Evolutionary conservation across 305 asterid genomes (phyloP), one percentile per base, ranked within the genome.

Genomic region (Galium porrigens): DNA sequence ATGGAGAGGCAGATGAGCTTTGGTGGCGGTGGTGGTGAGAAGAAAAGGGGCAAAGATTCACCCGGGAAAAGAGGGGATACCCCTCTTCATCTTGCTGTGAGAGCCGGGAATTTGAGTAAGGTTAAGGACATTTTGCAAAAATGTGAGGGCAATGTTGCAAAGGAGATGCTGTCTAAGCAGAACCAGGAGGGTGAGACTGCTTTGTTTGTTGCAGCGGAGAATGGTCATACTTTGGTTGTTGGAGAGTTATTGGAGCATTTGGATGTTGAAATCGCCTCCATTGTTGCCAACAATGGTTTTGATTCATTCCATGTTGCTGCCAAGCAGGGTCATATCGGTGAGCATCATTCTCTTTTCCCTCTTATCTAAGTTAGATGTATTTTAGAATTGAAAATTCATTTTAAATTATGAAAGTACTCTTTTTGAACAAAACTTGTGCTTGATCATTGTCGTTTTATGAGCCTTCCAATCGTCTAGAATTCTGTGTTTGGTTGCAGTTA

Each of bases 171-270:
- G 37, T 81, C 87, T 12, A 85, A 83, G 73, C 84, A 89, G 82
- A 92, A 92, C 72, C 95, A 83, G 69, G 99, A 89, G 73, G 99
- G 99, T 12, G 99, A 92, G 76, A 92, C 95, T 58, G 83, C 94
- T 53, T 64, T 92, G 15, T 92, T 84, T 69, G 89, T 84, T 20
- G 94, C 99, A 18, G 95, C 99, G 0, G 99, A 92, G 61, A 84
- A 77, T 65, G 99, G 96, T 62, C 86, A 89, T 67, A 79, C 76
- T 4, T 67, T 73, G 60, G 80, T 89, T 61, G 96, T 92, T 36
- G 90, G 72, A 41, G 99, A 92, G 81, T 79, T 89, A 54, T 70
- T 92, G 85, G 87, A 78, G 69, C 79, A 85, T 70, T 70, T 86
- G 8, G 95, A 92, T 78, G 84, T 85, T 27, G 94, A 87, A 76